Base-by-base conservation (phyloP, 2,329 filamentous ascomycete genomes). In the Cladobotryum mycophilum region DNA sequence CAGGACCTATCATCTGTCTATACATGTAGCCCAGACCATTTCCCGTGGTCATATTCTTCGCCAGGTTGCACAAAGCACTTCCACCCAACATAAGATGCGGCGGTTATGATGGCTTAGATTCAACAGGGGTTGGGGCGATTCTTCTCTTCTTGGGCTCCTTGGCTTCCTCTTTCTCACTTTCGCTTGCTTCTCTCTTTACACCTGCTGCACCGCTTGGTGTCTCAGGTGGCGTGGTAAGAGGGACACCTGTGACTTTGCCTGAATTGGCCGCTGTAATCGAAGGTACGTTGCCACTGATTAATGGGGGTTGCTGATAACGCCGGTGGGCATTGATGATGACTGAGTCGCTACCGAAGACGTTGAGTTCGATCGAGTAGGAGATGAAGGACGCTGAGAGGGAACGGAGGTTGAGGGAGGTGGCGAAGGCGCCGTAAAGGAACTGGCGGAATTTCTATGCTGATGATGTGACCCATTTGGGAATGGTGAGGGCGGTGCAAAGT, bases 171-270 rank as follows among this genome's bases (percentile, higher is more conserved):
- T 76, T 74, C 34, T 81, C 81, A 20, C 71, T 72, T 52, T 80
- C 79, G 20, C 72, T 76, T 12, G 74, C 74, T 25, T 84, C 81
- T 56, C 81, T 72, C 64, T 84, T 85, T 14, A 70, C 67, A 30
- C 77, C 77, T 3, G 61, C 58, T 1, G 62, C 56, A 41, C 64
- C 67, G 38, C 78, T 76, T 5, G 92, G 92, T 3, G 92, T 97
- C 66, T 95, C 87, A 1, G 92, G 93, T 2, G 93, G 92, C 7
- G 92, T 96, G 36, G 88, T 89, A 60, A 95, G 81, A 0, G 90
- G 88, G 41, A 95, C 71, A 0, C 78, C 76, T 0, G 75, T 73
- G 3, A 80, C 72, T 60, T 81, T 81, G 41, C 76, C 78, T 1
- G 86, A 88, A 56, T 85, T 86, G 9, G 86, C 74, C 5, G 88